A percentile compares a stretch with the other conserved stretches of the same genome.
Evolutionary conservation across 1,284 basidiomycete genomes (phyloP).

Genomic region (Cryptococcus sp.): DNA sequence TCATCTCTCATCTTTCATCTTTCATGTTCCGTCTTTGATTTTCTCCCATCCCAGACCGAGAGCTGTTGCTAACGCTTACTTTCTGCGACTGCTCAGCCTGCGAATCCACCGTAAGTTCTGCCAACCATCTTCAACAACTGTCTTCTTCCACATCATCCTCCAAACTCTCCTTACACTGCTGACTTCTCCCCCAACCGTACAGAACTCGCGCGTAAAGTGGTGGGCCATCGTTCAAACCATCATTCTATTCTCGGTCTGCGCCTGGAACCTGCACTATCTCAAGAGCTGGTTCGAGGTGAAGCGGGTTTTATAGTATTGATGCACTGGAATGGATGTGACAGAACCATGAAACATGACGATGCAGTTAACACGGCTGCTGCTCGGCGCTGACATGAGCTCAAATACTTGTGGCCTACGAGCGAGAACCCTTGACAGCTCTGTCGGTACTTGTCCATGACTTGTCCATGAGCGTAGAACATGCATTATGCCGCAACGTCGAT

Average conservation of each 20-base stretch:
- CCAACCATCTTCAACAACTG: not conserved
- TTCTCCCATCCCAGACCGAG: not conserved
- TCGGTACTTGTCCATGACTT: too few species aligned
- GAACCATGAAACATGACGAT: too few species aligned
- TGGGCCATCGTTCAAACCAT: constrained; percentile 92
- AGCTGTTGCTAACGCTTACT: not conserved
- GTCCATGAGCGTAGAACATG: too few species aligned
- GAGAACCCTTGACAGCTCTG: too few species aligned
- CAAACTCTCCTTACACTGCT: not conserved
- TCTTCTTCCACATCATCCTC: not conserved
- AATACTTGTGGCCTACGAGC: too few species aligned
- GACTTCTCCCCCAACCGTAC: constrained; percentile 6
- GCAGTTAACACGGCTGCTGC: too few species aligned
- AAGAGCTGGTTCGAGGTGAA: constrained; percentile 93
- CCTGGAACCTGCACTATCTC: constrained; percentile 97
- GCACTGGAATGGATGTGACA: too few species aligned
- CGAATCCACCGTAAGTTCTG: constrained; percentile 66
- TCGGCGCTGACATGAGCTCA: too few species aligned
- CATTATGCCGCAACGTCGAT: constrained; percentile 14
- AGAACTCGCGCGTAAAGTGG: constrained; percentile 95
- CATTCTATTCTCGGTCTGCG: constrained; percentile 86
- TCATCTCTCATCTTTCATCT: not conserved
- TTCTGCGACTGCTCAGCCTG: constrained; percentile 56
- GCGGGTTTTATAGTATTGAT: constrained; percentile 68
- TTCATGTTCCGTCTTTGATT: not conserved